phyloP scores from a whole-genome alignment of 1,139 yeast genomes.

The Maudiozyma humilis region DNA sequence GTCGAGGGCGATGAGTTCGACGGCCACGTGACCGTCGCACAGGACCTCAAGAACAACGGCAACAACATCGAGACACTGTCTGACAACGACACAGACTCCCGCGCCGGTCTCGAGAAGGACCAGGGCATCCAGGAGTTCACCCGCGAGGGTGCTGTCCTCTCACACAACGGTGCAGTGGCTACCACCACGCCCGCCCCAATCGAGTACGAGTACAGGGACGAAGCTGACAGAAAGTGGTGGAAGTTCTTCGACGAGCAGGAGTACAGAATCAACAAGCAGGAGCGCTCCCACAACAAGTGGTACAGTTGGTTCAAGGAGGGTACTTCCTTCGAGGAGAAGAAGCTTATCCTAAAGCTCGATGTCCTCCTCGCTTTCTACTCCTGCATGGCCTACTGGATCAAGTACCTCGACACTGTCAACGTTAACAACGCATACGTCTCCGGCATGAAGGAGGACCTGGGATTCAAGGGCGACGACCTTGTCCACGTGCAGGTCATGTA shows the following conservation, averaged over 20 bases:
- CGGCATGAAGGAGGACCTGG: slow-evolving; percentile 16
- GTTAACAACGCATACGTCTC: slow-evolving; percentile 46
- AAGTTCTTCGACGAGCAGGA: slow-evolving; percentile 56
- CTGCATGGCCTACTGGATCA: slow-evolving; percentile 51
- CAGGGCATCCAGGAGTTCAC: neutral
- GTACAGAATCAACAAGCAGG: slow-evolving; percentile 39
- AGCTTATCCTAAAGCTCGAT: slow-evolving; percentile 50
- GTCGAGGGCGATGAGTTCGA: slow-evolving; percentile 4
- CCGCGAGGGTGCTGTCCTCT: neutral
- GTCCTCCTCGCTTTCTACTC: slow-evolving; percentile 48
- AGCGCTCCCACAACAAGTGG: slow-evolving; percentile 42
- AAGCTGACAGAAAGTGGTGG: slow-evolving; percentile 55
- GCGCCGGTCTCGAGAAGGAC: neutral
- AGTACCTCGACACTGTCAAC: slow-evolving; percentile 50
- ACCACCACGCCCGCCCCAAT: slow-evolving; percentile 1
- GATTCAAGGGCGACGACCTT: slow-evolving; percentile 54
- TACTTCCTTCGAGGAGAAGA: slow-evolving; percentile 45
- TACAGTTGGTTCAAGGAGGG: slow-evolving; percentile 56
- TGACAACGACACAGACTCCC: neutral
- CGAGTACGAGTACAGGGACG: slow-evolving; percentile 47
- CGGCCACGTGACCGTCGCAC: slow-evolving; percentile 4
- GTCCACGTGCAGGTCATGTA: slow-evolving; percentile 51
- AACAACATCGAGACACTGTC: neutral
- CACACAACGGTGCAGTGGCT: slow-evolving; percentile 3
- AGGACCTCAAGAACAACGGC: neutral